These are phyloP conservation scores for Camellia granthamiana DNA, from an alignment of 148 eudicot genomes.

Conservation along the genomic window DNA sequence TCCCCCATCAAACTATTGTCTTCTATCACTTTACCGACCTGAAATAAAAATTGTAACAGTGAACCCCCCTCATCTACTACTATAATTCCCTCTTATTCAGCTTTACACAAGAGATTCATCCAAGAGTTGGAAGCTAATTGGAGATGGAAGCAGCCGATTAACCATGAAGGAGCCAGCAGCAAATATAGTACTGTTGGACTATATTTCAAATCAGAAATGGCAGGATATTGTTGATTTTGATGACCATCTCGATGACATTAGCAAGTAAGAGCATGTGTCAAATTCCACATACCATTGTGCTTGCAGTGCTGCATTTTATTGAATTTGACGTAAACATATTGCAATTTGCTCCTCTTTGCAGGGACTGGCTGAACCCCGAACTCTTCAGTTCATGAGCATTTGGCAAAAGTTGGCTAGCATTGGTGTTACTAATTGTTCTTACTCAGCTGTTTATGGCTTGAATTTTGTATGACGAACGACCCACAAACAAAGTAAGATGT, in stretches of 20 bases:
- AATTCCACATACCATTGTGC: neutral
- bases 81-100: constrained; percentile 24
- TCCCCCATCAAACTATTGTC: no score
- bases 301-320: neutral
- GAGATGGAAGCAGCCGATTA: constrained; percentile 55
- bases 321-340: neutral
- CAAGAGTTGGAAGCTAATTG: constrained; percentile 59
- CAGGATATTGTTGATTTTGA: constrained; percentile 68
- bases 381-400: constrained; percentile 35
- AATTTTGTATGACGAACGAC: neutral
- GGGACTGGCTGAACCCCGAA: constrained; percentile 76
- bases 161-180: constrained; percentile 65
- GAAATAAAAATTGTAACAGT: no score
- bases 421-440: neutral
- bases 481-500: neutral
- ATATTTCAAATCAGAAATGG: constrained; percentile 62
- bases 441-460: neutral
- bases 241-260: constrained; percentile 84
- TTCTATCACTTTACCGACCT: no score
- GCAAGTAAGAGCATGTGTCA: constrained; percentile 48
- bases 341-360: constrained; percentile 27
- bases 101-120: constrained; percentile 67
- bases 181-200: constrained; percentile 62
- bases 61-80: no score
- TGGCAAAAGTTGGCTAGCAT: neutral